A percentile compares a stretch with the other conserved stretches of the same genome.
These are phyloP conservation scores for Fusarium sp. DNA, from an alignment of 2,329 filamentous ascomycete genomes.

Conservation along the genomic window DNA sequence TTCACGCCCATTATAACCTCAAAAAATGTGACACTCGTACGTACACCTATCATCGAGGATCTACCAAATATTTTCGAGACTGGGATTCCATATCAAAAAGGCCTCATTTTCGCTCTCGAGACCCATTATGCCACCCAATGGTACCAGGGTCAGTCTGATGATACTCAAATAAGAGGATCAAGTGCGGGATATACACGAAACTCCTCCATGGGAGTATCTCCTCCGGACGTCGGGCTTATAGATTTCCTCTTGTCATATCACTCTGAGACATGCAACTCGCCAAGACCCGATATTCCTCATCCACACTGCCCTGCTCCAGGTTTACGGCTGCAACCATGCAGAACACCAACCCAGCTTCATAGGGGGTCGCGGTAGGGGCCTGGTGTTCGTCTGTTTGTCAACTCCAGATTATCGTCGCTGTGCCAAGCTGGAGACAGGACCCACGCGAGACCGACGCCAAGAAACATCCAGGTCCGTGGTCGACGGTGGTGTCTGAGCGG, in stretches of 20 bases:
- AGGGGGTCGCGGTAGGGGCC: constrained; percentile 12
- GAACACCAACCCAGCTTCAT: constrained; percentile 15
- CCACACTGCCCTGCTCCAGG: constrained; percentile 29
- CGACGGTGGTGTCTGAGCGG: constrained; percentile 27
- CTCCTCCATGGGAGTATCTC: constrained; percentile 6
- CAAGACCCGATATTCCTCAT: constrained; percentile 30
- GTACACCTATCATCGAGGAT: neutral
- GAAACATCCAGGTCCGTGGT: constrained; percentile 16
- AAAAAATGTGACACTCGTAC: neutral
- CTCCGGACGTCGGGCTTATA: constrained; percentile 5
- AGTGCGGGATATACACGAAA: constrained; percentile 31
- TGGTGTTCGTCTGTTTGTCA: constrained; percentile 1
- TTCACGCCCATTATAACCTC: constrained; percentile 8
- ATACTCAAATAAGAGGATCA: constrained; percentile 21
- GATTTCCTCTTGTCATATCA: constrained; percentile 28
- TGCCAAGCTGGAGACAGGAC: constrained; percentile 3
- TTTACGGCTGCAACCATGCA: constrained; percentile 34
- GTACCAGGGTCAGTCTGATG: constrained; percentile 19
- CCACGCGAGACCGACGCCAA: constrained; percentile 26
- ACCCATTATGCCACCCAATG: constrained; percentile 16
- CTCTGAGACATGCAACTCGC: constrained; percentile 28
- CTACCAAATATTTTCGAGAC: neutral
- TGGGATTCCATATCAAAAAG: constrained; percentile 4
- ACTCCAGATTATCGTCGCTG: constrained; percentile 15
- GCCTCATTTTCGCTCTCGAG: neutral